Base-by-base conservation (phyloP, 129 eudicot species). In the Apium graveolens region DNA sequence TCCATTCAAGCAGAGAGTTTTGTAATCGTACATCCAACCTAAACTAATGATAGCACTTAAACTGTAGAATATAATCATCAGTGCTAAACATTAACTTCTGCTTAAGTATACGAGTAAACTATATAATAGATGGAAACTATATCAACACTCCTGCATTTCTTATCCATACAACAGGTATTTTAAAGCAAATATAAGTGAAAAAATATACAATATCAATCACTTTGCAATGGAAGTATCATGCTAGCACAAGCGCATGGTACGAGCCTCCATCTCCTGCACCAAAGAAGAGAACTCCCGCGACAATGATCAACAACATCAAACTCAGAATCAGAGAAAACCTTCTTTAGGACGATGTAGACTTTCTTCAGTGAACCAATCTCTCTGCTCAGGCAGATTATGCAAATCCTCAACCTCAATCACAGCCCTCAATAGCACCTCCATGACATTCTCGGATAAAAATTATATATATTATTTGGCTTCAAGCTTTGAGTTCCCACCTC, bases 341-440 rank as follows among this genome's bases (percentile, higher is more conserved):
- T 79, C 43, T 32, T 72, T 11, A 74, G 74, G 12, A 82, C 78
- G 42, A 48, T 32, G 24, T 20, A 24, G 24, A 63, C 74, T 48
- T 81, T 76, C 42, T 16, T 76, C 80, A 76, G 73, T 68, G 24
- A 78, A 39, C 77, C 81, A 42, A 12, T 77, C 86, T 76, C 74
- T 74, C 57, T 82, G 80, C 11, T 79, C 84, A 55, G 85, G 57
- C 75, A 71, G 57, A 80, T 71, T 39, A 53, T 39, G n/a, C 62
- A 84, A 5, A 49, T 87, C 90, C 63, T 79, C 79, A 42, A 84
- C 90, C 63, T 79, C 79, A 42, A 84, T 70, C 62, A 85, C 57
- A 12, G 69, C 65, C 44, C 68, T 81, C 26, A 84, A 55, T 24
- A 84, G 34, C 34, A 78, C 81, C 62, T 82, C 84, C 77, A 82